Conservation (phyloP, 108 stramenopile species). For the Chaetoceros tenuissimus region DNA sequence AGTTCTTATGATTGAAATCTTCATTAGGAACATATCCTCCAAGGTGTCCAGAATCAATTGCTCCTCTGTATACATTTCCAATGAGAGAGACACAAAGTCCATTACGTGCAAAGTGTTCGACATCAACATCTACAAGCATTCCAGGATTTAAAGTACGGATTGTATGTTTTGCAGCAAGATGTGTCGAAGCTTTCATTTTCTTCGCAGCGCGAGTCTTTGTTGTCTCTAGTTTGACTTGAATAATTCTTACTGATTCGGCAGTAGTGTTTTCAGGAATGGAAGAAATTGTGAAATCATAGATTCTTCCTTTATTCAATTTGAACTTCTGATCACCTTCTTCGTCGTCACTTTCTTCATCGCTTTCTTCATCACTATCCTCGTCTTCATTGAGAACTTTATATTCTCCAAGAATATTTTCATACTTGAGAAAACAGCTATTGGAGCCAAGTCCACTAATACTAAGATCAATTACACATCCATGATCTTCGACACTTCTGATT, state of each 20-base stretch:
- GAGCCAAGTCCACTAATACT: slow-evolving; percentile 17
- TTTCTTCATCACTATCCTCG: slow-evolving; percentile 15
- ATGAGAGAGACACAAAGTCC: slow-evolving; percentile 72
- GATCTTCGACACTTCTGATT: slow-evolving; percentile 63
- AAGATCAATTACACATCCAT: slow-evolving; percentile 74
- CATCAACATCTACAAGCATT: slow-evolving; percentile 46
- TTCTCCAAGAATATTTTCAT: slow-evolving; percentile 48
- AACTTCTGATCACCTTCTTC: slow-evolving; percentile 1
- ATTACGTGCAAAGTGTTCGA: slow-evolving; percentile 69
- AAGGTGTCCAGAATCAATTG: slow-evolving; percentile 59
- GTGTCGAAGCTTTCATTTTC: slow-evolving; percentile 7
- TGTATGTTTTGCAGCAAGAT: slow-evolving; percentile 13
- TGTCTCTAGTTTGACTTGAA: not conserved
- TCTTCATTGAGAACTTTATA: slow-evolving; percentile 33
- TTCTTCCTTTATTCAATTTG: slow-evolving; percentile 31
- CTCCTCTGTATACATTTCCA: slow-evolving; percentile 63
- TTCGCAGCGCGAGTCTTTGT: not conserved
- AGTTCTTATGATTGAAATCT: slow-evolving; percentile 5
- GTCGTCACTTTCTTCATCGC: slow-evolving; percentile 9
- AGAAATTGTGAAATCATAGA: slow-evolving; percentile 35
- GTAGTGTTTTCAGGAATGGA: not conserved
- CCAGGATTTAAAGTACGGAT: slow-evolving; percentile 52
- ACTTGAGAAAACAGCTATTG: slow-evolving; percentile 49
- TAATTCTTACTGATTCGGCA: not conserved
- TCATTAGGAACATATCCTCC: slow-evolving; percentile 26